A percentile compares a stretch with the other conserved stretches of the same genome.
phyloP scores from a whole-genome alignment of 805 yeast species.

The Candida khao-thaluensis region DNA sequence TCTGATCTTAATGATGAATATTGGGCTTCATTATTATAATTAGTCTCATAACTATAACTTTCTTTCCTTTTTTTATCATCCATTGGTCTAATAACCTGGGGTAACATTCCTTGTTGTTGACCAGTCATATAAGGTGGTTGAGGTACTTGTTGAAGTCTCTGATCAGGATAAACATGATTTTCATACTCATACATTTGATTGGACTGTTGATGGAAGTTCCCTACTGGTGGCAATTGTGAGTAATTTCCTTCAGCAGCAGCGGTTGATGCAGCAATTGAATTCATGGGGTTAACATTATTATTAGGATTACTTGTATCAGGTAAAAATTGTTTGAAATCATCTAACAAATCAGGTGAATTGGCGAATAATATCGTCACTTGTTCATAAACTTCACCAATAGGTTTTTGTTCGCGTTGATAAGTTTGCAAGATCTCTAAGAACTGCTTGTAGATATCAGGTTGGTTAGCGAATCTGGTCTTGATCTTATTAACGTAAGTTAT shows the following conservation, averaged over 20 bases:
- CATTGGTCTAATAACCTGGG: conserved; percentile 1
- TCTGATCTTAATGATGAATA: conserved; percentile 47
- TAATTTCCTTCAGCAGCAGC: conserved; percentile 29
- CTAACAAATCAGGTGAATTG: conserved; percentile 90
- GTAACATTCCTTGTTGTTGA: neutral
- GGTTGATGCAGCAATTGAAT: conserved; percentile 40
- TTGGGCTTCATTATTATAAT: conserved; percentile 42
- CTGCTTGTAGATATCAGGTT: conserved; percentile 94
- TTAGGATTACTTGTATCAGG: conserved; percentile 68
- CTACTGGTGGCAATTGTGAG: conserved; percentile 81
- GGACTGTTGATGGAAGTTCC: conserved; percentile 59
- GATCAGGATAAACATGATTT: neutral
- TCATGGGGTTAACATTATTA: conserved; percentile 12
- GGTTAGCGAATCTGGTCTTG: conserved; percentile 87
- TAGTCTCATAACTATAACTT: conserved; percentile 29
- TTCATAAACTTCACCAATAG: conserved; percentile 91
- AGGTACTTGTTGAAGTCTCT: conserved; percentile 1
- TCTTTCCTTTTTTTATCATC: conserved; percentile 28
- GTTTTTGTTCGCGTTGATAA: conserved; percentile 93
- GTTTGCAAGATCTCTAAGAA: conserved; percentile 94
- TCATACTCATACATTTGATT: conserved; percentile 2
- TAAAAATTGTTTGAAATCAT: conserved; percentile 91
- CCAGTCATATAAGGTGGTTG: neutral
- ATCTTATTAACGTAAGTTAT: conserved; percentile 94
- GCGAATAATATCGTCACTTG: conserved; percentile 88